A percentile compares a stretch with the other conserved stretches of the same genome.
Conservation (phyloP, 805 yeast genomes). For the Wickerhamiella azymoides region DNA sequence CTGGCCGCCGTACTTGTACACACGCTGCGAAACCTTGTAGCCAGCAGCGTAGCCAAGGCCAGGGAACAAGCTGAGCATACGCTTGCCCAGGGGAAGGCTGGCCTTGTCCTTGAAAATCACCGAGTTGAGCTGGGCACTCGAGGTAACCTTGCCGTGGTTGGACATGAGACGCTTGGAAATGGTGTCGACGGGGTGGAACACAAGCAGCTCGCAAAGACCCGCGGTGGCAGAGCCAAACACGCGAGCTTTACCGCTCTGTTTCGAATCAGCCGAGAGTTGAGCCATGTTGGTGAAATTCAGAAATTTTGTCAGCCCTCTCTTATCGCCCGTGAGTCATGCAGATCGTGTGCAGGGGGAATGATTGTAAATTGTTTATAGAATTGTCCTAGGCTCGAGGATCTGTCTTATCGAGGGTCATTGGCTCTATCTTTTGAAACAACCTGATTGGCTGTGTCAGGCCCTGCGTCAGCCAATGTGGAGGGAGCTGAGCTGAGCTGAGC, state of each 20-base stretch:
- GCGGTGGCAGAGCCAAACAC: slow-evolving; percentile 97
- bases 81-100: slow-evolving; percentile 47
- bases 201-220: slow-evolving; percentile 90
- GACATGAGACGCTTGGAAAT: slow-evolving; percentile 89
- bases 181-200: slow-evolving; percentile 96
- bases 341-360: no score
- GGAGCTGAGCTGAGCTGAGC: no score
- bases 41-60: slow-evolving; percentile 98
- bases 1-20: slow-evolving; percentile 98
- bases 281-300: slow-evolving; percentile 14
- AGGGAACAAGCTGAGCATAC: slow-evolving; percentile 80
- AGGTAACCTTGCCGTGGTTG: slow-evolving; percentile 65
- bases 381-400: no score
- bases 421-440: no score
- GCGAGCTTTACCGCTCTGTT: slow-evolving; percentile 81
- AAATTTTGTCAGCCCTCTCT: no score
- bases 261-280: slow-evolving; percentile 35
- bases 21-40: slow-evolving; percentile 91
- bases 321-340: no score
- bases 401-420: no score
- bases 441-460: no score
- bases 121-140: slow-evolving; percentile 53
- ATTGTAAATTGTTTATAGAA: no score
- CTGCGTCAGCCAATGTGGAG: no score
- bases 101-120: slow-evolving; percentile 84